A percentile compares a stretch with the other conserved stretches of the same genome.
Evolutionary conservation across 2,329 filamentous ascomycete species (phyloP).

Genomic region (Colletotrichum scovillei): DNA sequence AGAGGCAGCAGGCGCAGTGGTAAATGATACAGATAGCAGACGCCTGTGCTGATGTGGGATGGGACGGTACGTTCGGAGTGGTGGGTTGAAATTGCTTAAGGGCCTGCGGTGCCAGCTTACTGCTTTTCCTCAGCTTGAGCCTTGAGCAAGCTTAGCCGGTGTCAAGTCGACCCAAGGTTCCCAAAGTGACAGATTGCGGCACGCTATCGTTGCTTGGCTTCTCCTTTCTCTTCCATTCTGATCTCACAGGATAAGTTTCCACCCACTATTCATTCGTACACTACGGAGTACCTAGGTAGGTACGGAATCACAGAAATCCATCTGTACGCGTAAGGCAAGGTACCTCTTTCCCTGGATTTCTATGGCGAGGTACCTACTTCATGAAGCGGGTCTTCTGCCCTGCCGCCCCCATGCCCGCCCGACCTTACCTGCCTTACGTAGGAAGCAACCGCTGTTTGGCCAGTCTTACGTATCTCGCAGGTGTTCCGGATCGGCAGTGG

Average conservation of each 20-base stretch:
- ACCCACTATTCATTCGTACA: not conserved
- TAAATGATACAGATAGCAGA: constrained; percentile 15
- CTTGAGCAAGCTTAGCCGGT: not conserved
- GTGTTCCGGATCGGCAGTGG: constrained; percentile 22
- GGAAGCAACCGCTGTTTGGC: not conserved
- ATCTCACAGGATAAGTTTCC: constrained; percentile 1
- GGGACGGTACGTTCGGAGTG: constrained; percentile 17
- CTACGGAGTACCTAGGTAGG: too few species aligned
- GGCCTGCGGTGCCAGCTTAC: not conserved
- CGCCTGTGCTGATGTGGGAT: constrained; percentile 19
- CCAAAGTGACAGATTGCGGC: not conserved
- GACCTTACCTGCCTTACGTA: not conserved
- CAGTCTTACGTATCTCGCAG: constrained; percentile 14
- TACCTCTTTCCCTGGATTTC: constrained; percentile 3
- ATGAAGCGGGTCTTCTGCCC: constrained; percentile 4
- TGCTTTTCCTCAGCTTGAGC: not conserved
- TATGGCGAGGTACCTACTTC: not conserved
- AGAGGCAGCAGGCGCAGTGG: constrained; percentile 1
- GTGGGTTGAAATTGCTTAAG: constrained; percentile 15
- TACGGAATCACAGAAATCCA: too few species aligned
- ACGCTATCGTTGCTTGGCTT: constrained; percentile 18
- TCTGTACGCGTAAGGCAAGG: constrained; percentile 10
- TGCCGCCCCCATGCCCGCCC: not conserved
- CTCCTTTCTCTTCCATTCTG: not conserved
- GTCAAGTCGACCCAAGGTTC: not conserved